phyloP scores from a whole-genome alignment of 805 yeast genomes.

The Lipomyces sp. region DNA sequence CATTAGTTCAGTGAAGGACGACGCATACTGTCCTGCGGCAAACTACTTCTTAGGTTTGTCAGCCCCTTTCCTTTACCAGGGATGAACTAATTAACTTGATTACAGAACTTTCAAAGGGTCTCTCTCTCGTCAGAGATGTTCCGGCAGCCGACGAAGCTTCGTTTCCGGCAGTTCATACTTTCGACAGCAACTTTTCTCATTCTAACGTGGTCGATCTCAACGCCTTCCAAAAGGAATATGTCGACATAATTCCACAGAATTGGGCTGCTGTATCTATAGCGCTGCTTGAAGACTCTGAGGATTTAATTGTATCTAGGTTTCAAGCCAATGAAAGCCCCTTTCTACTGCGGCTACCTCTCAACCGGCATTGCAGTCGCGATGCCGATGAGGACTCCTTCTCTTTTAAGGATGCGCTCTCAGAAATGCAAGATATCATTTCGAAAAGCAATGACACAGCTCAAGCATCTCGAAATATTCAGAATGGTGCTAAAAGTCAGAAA shows the following conservation, averaged over 20 bases:
- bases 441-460: constrained; percentile 60
- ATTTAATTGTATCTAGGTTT: constrained; percentile 58
- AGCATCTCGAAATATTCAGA: constrained; percentile 19
- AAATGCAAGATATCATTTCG: constrained; percentile 57
- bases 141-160: constrained; percentile 15
- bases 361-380: constrained; percentile 54
- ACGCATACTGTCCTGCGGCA: constrained; percentile 15
- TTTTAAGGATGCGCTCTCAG: constrained; percentile 54
- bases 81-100: constrained; percentile 3
- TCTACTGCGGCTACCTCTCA: constrained; percentile 63
- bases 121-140: constrained; percentile 19
- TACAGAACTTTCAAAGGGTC: constrained; percentile 23
- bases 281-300: constrained; percentile 60
- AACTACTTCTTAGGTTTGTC: constrained; percentile 26
- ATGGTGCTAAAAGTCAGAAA: constrained; percentile 54
- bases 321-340: constrained; percentile 50
- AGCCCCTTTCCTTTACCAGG: not conserved
- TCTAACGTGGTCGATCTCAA: constrained; percentile 28
- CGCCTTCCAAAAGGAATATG: constrained; percentile 31
- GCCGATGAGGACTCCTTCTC: constrained; percentile 51
- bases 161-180: not conserved
- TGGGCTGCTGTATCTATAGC: constrained; percentile 71
- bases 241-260: constrained; percentile 48
- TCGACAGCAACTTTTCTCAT: constrained; percentile 21
- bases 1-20: constrained; percentile 16